These are phyloP conservation scores for Gastrolobium villosum DNA, from an alignment of 306 rosid genomes.

Conservation along the genomic window DNA sequence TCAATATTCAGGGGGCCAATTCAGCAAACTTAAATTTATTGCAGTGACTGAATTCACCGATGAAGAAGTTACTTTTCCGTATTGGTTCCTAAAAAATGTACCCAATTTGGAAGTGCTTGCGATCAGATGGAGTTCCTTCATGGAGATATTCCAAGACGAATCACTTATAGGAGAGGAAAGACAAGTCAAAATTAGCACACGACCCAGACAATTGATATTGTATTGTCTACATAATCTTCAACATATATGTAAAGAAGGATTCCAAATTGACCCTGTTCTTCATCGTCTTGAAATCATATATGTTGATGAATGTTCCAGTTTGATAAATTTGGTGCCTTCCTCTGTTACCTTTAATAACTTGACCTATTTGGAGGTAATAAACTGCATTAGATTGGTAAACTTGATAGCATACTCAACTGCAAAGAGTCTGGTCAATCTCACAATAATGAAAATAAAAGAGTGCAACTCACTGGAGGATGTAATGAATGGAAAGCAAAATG, in stretches of 20 bases:
- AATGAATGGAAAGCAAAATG: neutral
- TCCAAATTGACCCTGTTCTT: neutral
- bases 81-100: no score
- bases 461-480: no score
- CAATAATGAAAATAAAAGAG: no score
- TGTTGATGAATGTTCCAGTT: neutral
- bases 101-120: no score
- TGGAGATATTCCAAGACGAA: neutral
- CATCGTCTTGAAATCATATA: neutral
- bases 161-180: neutral
- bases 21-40: neutral
- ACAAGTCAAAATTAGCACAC: neutral
- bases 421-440: neutral
- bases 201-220: neutral
- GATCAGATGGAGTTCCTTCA: neutral
- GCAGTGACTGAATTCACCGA: neutral
- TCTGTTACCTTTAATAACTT: neutral
- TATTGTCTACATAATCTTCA: neutral
- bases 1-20: no score
- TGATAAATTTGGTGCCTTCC: neutral
- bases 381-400: neutral
- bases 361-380: neutral
- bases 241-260: neutral
- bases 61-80: neutral
- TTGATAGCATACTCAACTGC: neutral